Evolutionary conservation across 2,329 filamentous ascomycete species (phyloP), one percentile per base, ranked within the genome.

Genomic region (Ceratocystis variospora): DNA sequence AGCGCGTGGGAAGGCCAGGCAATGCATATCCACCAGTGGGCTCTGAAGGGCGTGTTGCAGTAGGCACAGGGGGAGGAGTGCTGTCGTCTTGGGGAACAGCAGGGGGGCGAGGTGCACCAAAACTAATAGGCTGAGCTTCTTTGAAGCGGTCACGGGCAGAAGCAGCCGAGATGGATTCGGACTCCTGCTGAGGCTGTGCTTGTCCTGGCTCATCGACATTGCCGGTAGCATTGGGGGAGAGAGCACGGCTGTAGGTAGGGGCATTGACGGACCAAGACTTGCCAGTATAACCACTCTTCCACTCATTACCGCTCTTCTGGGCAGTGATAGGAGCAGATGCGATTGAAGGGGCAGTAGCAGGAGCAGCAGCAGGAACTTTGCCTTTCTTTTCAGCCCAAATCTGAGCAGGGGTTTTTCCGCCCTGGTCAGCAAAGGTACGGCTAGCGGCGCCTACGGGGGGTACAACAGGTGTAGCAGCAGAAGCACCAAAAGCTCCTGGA

Each of bases 331-430:
- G 55, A 50, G 83, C 76, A n/a, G 81, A 72, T 2, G 76, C 71
- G 28, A 78, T 73, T 64, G 77, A 73, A 55, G 81, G 73, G 22
- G 79, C 74, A 63, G 79, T 75, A 17, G 69, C 33, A 79, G 77
- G 62, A 81, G 77, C 63, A 25, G 68, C 31, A 79, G 76, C 62
- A 81, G 77, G 63, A 19, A 66, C 44, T 68, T 86, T 87, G 46
- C 89, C 93, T 79, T 97, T 97, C 79, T 92, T 96, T 79, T 99
- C 94, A 0, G 93, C 93, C 94, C 94, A 99, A 45, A 96, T 78
- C 75, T 99, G 94, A 37, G 94, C 92, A 5, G 94, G 94, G 4
- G 94, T 97, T 80, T 97, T 99, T 69, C 94, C 94, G 69, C 89
- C 92, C 75, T 95, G 81, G 70, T 96, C 92, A 17, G 94, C 94